phyloP scores from a whole-genome alignment of 805 yeast genomes.

The Scheffersomyces amazonensis region DNA sequence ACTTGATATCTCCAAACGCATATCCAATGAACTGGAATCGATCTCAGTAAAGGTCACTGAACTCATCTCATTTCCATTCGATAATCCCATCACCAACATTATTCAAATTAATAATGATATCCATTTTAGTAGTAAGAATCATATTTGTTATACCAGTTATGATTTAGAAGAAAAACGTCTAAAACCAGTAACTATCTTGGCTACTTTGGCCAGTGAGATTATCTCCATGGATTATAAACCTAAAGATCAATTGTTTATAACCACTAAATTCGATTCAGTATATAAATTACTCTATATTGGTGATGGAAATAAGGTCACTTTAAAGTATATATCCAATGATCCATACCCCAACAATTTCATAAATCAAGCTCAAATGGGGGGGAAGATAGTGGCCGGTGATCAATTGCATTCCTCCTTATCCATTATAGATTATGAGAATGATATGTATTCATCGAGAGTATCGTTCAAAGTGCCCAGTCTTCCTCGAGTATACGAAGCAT shows the following conservation, averaged over 20 bases:
- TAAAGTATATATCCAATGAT: slow-evolving; percentile 22
- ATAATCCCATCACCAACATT: slow-evolving; percentile 31
- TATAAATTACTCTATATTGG: slow-evolving; percentile 20
- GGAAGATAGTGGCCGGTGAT: slow-evolving; percentile 29
- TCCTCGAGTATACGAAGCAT: slow-evolving; percentile 28
- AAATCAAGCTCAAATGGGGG: slow-evolving; percentile 22
- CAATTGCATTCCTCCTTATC: slow-evolving; percentile 32
- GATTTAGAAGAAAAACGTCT: slow-evolving; percentile 28
- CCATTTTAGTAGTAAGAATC: slow-evolving; percentile 27
- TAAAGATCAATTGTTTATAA: slow-evolving; percentile 18
- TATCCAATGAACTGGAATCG: slow-evolving; percentile 11
- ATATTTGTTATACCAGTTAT: slow-evolving; percentile 31
- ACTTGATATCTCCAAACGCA: slow-evolving; percentile 24
- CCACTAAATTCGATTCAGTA: slow-evolving; percentile 34
- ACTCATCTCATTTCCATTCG: slow-evolving; percentile 28
- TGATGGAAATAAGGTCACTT: slow-evolving; percentile 1
- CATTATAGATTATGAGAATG: slow-evolving; percentile 16
- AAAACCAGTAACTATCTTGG: slow-evolving; percentile 20
- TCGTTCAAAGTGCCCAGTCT: slow-evolving; percentile 23
- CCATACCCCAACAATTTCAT: slow-evolving; percentile 30
- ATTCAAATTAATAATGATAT: slow-evolving; percentile 31
- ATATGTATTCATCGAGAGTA: slow-evolving; percentile 4
- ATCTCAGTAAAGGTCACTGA: slow-evolving; percentile 18
- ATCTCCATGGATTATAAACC: slow-evolving; percentile 16
- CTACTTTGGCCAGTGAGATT: slow-evolving; percentile 29